A percentile compares a stretch with the other conserved stretches of the same genome.
Evolutionary conservation across 768 basidiomycete genomes (phyloP).

Genomic region (Boletus tylopilopsis): DNA sequence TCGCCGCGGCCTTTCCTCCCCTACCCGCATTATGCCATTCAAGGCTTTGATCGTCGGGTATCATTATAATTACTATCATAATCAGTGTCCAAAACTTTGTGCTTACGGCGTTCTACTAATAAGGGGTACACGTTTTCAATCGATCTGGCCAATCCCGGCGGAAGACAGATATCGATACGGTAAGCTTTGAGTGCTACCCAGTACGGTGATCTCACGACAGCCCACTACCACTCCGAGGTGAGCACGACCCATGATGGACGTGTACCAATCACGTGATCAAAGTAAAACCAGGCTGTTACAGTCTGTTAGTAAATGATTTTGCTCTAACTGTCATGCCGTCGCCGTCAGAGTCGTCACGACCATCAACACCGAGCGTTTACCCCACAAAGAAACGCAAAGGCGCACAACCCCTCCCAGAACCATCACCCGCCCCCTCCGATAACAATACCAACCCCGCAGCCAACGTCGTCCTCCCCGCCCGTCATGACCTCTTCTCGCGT

Average conservation of each 20-base stretch:
- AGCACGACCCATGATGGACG: no score
- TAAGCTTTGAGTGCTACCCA: no score
- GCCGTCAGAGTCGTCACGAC: conserved; percentile 31
- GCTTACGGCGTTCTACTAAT: no score
- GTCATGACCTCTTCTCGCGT: conserved; percentile 65
- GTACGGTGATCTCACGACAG: no score
- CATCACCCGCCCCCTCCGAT: conserved; percentile 63
- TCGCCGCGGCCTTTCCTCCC: neutral
- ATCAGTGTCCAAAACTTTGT: no score
- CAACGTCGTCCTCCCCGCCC: conserved; percentile 56
- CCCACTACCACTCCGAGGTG: no score
- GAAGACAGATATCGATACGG: no score
- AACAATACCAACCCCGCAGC: conserved; percentile 34
- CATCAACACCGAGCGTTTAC: conserved; percentile 28
- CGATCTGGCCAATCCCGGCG: no score
- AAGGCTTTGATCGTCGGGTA: neutral
- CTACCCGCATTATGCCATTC: neutral
- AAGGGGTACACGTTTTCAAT: no score
- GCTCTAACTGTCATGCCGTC: conserved; percentile 10
- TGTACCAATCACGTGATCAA: conserved; percentile 18
- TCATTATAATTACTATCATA: no score
- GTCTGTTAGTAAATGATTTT: no score
- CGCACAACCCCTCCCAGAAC: conserved; percentile 32
- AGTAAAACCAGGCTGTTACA: conserved; percentile 2
- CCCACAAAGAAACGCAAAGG: conserved; percentile 51